Conservation (phyloP, 495 filamentous ascomycete species). For the Hyaloscypha variabilis region DNA sequence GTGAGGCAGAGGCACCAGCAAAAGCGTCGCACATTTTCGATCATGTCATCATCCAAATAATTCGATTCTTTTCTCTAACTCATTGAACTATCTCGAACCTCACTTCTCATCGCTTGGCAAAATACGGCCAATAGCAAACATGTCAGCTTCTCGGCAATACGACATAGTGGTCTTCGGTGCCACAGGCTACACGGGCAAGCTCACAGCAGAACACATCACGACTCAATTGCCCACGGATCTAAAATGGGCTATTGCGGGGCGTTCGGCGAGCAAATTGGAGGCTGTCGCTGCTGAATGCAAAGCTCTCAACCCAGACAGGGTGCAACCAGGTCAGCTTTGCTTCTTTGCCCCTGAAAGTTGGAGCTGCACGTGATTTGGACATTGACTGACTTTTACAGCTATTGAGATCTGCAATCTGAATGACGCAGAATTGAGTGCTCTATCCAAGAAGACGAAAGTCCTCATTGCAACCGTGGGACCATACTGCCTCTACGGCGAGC, state of each 20-base stretch:
- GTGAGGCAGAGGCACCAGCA: neutral
- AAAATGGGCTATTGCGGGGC: slow-evolving; percentile 89
- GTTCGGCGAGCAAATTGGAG: slow-evolving; percentile 73
- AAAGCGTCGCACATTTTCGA: neutral
- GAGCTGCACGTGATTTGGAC: slow-evolving; percentile 6
- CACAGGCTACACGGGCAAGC: slow-evolving; percentile 83
- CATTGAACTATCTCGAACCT: neutral
- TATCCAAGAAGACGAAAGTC: slow-evolving; percentile 75
- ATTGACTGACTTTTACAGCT: slow-evolving; percentile 38
- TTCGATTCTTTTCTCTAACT: neutral
- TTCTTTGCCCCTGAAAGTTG: slow-evolving; percentile 10
- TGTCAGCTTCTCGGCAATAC: slow-evolving; percentile 59
- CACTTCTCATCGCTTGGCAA: neutral
- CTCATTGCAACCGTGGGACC: slow-evolving; percentile 88
- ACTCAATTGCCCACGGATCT: slow-evolving; percentile 73
- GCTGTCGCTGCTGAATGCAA: slow-evolving; percentile 66
- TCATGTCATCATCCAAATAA: neutral
- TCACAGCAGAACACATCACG: slow-evolving; percentile 77
- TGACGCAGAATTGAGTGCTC: slow-evolving; percentile 58
- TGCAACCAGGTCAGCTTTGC: slow-evolving; percentile 65
- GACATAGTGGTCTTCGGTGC: slow-evolving; percentile 85
- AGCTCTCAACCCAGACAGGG: slow-evolving; percentile 67
- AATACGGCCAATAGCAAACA: slow-evolving; percentile 10
- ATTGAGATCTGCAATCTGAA: slow-evolving; percentile 69
- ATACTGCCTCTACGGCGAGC: slow-evolving; percentile 75